Percentiles rank a stretch among this genome's conserved stretches.
phyloP scores from a whole-genome alignment of 768 basidiomycete genomes.

The Tephrocybe sp. region DNA sequence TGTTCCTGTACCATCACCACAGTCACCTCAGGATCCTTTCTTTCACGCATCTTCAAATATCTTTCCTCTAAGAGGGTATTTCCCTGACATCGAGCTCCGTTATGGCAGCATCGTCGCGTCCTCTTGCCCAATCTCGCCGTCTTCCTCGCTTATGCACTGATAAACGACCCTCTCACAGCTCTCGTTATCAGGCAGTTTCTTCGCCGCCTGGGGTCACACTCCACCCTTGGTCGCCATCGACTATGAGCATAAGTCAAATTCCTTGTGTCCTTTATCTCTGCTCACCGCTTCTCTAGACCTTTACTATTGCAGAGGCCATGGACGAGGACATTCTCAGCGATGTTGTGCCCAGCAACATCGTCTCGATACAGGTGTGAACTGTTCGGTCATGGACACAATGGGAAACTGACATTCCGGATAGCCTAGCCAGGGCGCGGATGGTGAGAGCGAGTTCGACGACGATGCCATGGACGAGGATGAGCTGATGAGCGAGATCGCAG shows the following conservation, averaged over 20 bases:
- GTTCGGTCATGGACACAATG: too few species aligned
- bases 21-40: too few species aligned
- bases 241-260: constrained; percentile 23
- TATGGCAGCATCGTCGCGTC: too few species aligned
- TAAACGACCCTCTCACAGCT: too few species aligned
- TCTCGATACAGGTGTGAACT: constrained; percentile 74
- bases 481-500: constrained; percentile 57
- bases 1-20: too few species aligned
- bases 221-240: constrained; percentile 12
- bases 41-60: too few species aligned
- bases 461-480: constrained; percentile 62
- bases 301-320: constrained; percentile 38
- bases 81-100: too few species aligned
- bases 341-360: constrained; percentile 87
- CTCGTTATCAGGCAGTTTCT: too few species aligned
- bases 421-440: constrained; percentile 69
- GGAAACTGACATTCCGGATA: constrained; percentile 8
- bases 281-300: constrained; percentile 26
- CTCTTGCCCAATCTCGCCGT: too few species aligned
- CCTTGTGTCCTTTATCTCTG: neutral
- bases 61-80: too few species aligned
- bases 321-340: constrained; percentile 89
- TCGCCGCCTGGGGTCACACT: too few species aligned
- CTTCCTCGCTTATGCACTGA: too few species aligned
- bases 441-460: constrained; percentile 72